These are phyloP conservation scores for Neonothopanus nambi DNA, from an alignment of 1,284 basidiomycete genomes.

Conservation along the genomic window DNA sequence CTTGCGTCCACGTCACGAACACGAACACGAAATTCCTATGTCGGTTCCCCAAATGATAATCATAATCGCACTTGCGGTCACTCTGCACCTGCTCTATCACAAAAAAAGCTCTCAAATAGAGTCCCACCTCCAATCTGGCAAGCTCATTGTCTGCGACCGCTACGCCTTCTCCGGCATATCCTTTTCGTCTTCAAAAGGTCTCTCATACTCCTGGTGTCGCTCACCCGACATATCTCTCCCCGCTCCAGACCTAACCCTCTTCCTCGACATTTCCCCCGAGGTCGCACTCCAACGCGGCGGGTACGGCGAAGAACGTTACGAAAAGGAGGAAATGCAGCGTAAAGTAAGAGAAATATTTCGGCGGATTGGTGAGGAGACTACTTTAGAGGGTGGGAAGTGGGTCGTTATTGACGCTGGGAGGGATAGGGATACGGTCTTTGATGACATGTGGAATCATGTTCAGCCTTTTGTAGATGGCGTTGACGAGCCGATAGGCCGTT, in stretches of 20 bases:
- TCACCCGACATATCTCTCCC: slow-evolving; percentile 86
- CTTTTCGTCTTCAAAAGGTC: slow-evolving; percentile 85
- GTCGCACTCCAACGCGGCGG: slow-evolving; percentile 76
- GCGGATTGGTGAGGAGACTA: slow-evolving; percentile 55
- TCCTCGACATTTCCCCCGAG: slow-evolving; percentile 82
- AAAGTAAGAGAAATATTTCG: slow-evolving; percentile 68
- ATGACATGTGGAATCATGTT: slow-evolving; percentile 58
- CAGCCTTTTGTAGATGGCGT: slow-evolving; percentile 39
- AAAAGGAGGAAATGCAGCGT: slow-evolving; percentile 75
- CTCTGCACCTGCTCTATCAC: background rate
- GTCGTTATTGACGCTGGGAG: slow-evolving; percentile 65
- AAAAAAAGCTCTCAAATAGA: slow-evolving; percentile 62
- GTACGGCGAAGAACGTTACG: slow-evolving; percentile 90
- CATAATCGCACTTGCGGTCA: too few species aligned
- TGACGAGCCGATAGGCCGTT: slow-evolving; percentile 35
- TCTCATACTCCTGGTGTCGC: slow-evolving; percentile 77
- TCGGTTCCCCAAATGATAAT: too few species aligned
- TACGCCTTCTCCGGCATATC: slow-evolving; percentile 98
- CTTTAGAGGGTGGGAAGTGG: slow-evolving; percentile 42
- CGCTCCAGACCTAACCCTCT: slow-evolving; percentile 85
- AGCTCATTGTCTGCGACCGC: slow-evolving; percentile 85
- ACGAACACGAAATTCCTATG: background rate
- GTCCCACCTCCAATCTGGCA: slow-evolving; percentile 62
- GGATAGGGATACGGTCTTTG: slow-evolving; percentile 55
- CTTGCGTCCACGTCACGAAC: background rate